Percentiles rank a stretch among this genome's conserved stretches.
phyloP scores from a whole-genome alignment of 306 rosid species.

The Cicer cuneatum region DNA sequence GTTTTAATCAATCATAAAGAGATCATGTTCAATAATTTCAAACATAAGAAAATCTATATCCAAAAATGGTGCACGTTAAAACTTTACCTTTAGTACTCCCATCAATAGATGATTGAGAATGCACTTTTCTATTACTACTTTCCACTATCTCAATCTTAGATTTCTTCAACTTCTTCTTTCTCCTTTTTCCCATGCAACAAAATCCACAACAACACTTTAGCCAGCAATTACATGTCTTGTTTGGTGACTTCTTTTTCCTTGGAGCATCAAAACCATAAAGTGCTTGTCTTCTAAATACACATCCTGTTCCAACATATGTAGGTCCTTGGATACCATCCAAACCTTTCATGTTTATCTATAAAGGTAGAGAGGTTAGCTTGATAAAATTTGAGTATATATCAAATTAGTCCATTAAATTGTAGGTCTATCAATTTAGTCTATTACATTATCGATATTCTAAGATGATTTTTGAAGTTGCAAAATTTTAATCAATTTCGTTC shows the following conservation, averaged over 20 bases:
- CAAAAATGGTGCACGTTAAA: not conserved
- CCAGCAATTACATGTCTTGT: constrained; percentile 73
- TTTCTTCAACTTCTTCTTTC: constrained; percentile 53
- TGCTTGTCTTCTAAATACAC: constrained; percentile 75
- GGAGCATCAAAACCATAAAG: constrained; percentile 81
- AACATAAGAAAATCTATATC: no score
- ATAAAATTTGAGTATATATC: no score
- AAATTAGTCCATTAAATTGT: no score
- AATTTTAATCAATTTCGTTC: no score
- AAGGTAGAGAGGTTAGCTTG: not conserved
- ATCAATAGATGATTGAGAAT: constrained; percentile 43
- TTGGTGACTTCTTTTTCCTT: constrained; percentile 56
- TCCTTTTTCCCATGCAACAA: constrained; percentile 49
- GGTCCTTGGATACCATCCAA: constrained; percentile 92
- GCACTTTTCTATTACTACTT: constrained; percentile 37
- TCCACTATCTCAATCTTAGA: constrained; percentile 49
- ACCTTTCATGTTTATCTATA: constrained; percentile 76
- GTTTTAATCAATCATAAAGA: no score
- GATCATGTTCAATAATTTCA: no score
- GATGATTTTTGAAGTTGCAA: no score
- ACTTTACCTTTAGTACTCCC: constrained; percentile 47
- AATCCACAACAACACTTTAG: constrained; percentile 61
- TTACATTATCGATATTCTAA: no score
- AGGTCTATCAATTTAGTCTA: no score
- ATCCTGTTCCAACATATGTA: constrained; percentile 70